Evolutionary conservation across 495 filamentous ascomycete species (phyloP).

Genomic region (Lophiotrema nucula): DNA sequence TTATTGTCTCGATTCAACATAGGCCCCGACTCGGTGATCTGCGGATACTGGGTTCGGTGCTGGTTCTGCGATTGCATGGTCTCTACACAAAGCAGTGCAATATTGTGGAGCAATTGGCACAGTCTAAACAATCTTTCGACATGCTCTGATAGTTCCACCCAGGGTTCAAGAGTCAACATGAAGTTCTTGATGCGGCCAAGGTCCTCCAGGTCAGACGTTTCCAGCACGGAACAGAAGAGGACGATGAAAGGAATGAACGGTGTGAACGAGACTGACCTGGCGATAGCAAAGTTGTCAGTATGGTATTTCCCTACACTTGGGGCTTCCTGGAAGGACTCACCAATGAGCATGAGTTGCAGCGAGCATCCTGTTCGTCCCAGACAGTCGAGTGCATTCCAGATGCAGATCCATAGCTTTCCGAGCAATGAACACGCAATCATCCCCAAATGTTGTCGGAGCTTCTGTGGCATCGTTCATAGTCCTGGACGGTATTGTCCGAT

Average conservation of each 20-base stretch:
- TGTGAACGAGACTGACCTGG: neutral
- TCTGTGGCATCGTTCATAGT: too few species aligned
- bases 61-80: too few species aligned
- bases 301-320: neutral
- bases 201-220: neutral
- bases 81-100: neutral
- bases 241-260: conserved; percentile 3
- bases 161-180: neutral
- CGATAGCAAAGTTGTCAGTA: neutral
- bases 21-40: too few species aligned
- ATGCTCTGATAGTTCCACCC: neutral
- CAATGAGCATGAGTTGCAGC: neutral
- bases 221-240: neutral
- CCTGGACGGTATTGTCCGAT: too few species aligned
- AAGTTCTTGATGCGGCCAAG: neutral
- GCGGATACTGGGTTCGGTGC: too few species aligned
- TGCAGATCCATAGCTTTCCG: too few species aligned
- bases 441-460: too few species aligned
- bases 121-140: neutral
- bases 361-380: neutral
- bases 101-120: neutral
- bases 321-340: neutral
- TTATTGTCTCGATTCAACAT: too few species aligned
- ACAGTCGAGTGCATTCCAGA: neutral
- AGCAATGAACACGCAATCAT: too few species aligned